phyloP scores from a whole-genome alignment of 345 rosid genomes.

The Alliaria petiolata region DNA sequence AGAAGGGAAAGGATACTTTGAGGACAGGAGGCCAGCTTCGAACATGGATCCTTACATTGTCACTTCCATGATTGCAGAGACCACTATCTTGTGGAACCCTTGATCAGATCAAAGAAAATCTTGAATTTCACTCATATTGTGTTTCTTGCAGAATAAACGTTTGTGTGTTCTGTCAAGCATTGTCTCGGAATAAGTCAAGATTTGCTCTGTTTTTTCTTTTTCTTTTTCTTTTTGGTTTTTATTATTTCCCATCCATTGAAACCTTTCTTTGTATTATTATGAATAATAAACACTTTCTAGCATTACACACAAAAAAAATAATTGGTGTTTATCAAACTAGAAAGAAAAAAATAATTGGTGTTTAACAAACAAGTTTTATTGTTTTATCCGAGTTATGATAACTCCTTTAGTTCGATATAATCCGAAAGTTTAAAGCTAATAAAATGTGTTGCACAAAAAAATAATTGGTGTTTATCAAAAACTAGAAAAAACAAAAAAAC shows the following conservation, averaged over 20 bases:
- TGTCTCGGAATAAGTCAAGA: constrained; percentile 8
- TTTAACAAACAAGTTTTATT: no score
- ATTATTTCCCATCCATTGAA: neutral
- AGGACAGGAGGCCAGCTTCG: constrained; percentile 83
- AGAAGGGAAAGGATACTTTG: constrained; percentile 77
- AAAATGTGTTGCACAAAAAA: no score
- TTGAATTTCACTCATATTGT: neutral
- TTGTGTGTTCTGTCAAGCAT: constrained; percentile 13
- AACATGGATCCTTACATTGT: constrained; percentile 93
- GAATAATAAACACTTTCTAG: neutral
- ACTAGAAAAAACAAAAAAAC: no score
- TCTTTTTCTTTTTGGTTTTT: neutral
- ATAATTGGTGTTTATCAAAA: no score
- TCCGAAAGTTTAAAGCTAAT: no score
- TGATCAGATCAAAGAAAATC: constrained; percentile 16
- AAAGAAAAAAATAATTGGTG: no score
- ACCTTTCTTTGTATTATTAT: neutral
- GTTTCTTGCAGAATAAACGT: constrained; percentile 3
- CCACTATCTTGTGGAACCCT: constrained; percentile 66
- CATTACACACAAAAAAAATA: no score
- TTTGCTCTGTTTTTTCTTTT: constrained; percentile 13
- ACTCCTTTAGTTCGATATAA: no score
- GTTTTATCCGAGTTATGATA: no score
- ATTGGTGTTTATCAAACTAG: no score
- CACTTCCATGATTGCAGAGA: constrained; percentile 87